These are phyloP conservation scores for Fusarium protoensiforme DNA, from an alignment of 2,329 filamentous ascomycete genomes.

Conservation along the genomic window DNA sequence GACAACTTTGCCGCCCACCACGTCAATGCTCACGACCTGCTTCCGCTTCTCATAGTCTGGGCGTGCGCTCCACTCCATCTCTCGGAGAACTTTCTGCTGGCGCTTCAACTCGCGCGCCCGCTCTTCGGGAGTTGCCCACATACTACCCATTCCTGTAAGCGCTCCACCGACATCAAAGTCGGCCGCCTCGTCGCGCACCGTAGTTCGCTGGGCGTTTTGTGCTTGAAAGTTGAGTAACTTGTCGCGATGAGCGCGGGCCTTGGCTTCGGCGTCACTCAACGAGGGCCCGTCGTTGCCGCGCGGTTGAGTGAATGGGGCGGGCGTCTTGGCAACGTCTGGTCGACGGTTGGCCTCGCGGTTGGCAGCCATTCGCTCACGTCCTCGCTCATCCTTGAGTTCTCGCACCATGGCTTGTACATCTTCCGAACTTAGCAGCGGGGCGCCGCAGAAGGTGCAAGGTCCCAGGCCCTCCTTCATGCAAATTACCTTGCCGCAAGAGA, in stretches of 20 bases:
- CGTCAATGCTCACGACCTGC: slow-evolving; percentile 86
- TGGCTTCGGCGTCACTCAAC: slow-evolving; percentile 69
- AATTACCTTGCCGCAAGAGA: slow-evolving; percentile 93
- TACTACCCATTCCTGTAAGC: slow-evolving; percentile 59
- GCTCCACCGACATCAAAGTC: slow-evolving; percentile 66
- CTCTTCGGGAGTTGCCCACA: slow-evolving; percentile 88
- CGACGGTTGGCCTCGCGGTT: slow-evolving; percentile 78
- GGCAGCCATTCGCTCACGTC: slow-evolving; percentile 84
- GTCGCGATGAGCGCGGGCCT: slow-evolving; percentile 83
- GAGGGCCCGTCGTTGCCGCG: slow-evolving; percentile 50
- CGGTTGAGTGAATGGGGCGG: slow-evolving; percentile 68
- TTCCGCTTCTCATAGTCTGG: slow-evolving; percentile 91
- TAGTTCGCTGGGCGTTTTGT: slow-evolving; percentile 85
- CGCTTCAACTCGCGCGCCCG: slow-evolving; percentile 84
- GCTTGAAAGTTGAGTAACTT: slow-evolving; percentile 84
- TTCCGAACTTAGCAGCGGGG: slow-evolving; percentile 74
- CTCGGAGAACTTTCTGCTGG: slow-evolving; percentile 84
- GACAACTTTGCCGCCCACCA: slow-evolving; percentile 81
- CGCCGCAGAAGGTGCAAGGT: slow-evolving; percentile 90
- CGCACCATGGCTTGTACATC: slow-evolving; percentile 89
- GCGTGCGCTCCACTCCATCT: slow-evolving; percentile 86
- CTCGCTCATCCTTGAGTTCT: slow-evolving; percentile 85
- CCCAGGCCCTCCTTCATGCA: slow-evolving; percentile 94
- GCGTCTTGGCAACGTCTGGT: slow-evolving; percentile 71
- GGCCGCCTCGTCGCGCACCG: slow-evolving; percentile 84